Percentiles rank a stretch among this genome's conserved stretches.
Conservation (phyloP, 495 filamentous ascomycete species). For the Monascus purpureus region DNA sequence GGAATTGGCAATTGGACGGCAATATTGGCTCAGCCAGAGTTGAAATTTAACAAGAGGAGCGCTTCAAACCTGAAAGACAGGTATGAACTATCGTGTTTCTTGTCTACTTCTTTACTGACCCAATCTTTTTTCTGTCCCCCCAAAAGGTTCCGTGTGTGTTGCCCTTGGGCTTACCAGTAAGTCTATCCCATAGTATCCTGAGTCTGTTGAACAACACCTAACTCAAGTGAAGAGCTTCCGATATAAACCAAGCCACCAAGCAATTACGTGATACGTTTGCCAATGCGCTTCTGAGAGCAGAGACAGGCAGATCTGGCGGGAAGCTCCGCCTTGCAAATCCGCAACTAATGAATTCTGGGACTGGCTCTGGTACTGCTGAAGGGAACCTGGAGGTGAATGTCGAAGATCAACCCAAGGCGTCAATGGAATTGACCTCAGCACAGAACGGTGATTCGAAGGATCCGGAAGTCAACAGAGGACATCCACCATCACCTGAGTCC, state of each 20-base stretch:
- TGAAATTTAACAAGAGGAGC: constrained; percentile 60
- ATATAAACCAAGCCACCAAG: constrained; percentile 34
- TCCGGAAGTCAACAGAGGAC: constrained; percentile 3
- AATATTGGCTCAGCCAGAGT: constrained; percentile 61
- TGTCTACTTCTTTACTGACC: neutral
- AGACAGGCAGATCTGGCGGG: constrained; percentile 14
- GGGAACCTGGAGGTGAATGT: constrained; percentile 5
- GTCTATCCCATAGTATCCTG: neutral
- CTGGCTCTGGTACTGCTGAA: constrained; percentile 4
- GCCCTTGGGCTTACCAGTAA: constrained; percentile 42
- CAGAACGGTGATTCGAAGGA: constrained; percentile 4
- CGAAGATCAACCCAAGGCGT: constrained; percentile 6
- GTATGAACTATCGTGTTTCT: constrained; percentile 13
- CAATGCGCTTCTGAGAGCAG: constrained; percentile 21
- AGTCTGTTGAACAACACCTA: too few species aligned
- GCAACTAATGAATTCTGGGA: constrained; percentile 2
- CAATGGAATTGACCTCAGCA: constrained; percentile 9
- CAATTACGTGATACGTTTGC: constrained; percentile 25
- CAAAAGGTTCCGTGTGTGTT: constrained; percentile 56
- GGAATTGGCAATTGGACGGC: constrained; percentile 82
- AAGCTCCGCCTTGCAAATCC: constrained; percentile 14
- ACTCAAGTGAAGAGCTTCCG: constrained; percentile 13
- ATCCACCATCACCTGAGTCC: constrained; percentile 4
- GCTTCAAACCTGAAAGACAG: constrained; percentile 79
- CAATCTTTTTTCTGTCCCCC: constrained; percentile 1